phyloP scores from a whole-genome alignment of 192 early-diverging fungal species.

The Powellomyces hirtus region DNA sequence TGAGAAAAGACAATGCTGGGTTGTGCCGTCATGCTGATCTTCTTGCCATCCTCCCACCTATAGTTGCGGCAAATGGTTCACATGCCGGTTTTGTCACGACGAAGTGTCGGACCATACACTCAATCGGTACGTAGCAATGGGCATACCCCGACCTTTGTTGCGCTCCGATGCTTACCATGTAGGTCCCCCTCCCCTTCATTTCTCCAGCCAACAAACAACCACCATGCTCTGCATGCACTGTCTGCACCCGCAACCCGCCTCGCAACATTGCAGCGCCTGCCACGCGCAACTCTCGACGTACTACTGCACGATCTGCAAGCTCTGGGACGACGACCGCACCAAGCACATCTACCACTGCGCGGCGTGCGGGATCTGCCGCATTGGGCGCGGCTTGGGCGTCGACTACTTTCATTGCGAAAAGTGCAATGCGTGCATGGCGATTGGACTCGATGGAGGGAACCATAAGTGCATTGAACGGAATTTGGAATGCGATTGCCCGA shows the following conservation, averaged over 20 bases:
- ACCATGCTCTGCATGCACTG: constrained; percentile 97
- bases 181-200: not conserved
- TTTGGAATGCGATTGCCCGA: constrained; percentile 90
- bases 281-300: constrained; percentile 65
- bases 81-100: constrained; percentile 82
- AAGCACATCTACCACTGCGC: constrained; percentile 94
- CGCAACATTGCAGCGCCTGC: constrained; percentile 72
- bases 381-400: constrained; percentile 74
- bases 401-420: constrained; percentile 92
- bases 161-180: constrained; percentile 54
- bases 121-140: not conserved
- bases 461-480: constrained; percentile 93
- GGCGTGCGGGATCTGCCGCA: constrained; percentile 89
- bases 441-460: constrained; percentile 59
- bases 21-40: not conserved
- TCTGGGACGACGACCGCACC: constrained; percentile 82
- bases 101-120: constrained; percentile 58
- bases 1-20: not conserved
- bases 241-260: constrained; percentile 72
- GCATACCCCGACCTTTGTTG: constrained; percentile 8
- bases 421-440: constrained; percentile 90
- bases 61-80: constrained; percentile 73
- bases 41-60: constrained; percentile 15
- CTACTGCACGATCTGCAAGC: constrained; percentile 88
- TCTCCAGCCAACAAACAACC: constrained; percentile 56